Base-by-base conservation (phyloP, 305 asterid genomes). In the Fraxinus dipetala region DNA sequence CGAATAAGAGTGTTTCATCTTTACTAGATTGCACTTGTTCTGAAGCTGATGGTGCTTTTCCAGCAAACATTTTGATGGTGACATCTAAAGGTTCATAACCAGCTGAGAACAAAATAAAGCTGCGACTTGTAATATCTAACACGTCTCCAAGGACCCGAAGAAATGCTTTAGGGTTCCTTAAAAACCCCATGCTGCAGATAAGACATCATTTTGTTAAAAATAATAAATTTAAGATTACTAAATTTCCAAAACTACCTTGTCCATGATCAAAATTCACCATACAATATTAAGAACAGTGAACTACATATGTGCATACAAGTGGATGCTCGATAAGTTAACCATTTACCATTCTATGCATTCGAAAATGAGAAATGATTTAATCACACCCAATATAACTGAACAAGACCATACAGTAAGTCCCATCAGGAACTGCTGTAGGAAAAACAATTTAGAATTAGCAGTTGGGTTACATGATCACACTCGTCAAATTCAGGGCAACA, bases 131-230 rank as follows among this genome's bases (percentile, higher is more conserved):
- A 80, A 88, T 87, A 75, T 77, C 87, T 85, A 90, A 36, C 76
- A 90, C 95, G 83, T 81, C 78, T 85, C 78, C 85, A 84, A 95
- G 93, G 65, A 95, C 91, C 81, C 48, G 89, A 84, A 93, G 92
- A 82, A 94, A 93, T 45, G 90, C 90, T 76, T 84, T 83, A 14
- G 98, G 95, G 80, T 87, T 88, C 87, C 72, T 91, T 85, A 94
- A 77, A 89, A 90, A 92, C 80, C 99, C 99, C 98, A 95, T 92
- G 92, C 99, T 95, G 96, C 86, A 86, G 76, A 88, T 65, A 51
- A 76, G 74, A 87, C 80, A 40, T 48, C 48, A 65, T 54, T 78
- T 69, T 14, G 32, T 22, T 63, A 63, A 20, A 61, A 22, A 61
- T 2, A 7, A 61, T 3, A 51, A 16, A 16, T 51, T 51, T 16